Conservation (phyloP, 768 basidiomycete species). For the Kwoniella sp. region DNA sequence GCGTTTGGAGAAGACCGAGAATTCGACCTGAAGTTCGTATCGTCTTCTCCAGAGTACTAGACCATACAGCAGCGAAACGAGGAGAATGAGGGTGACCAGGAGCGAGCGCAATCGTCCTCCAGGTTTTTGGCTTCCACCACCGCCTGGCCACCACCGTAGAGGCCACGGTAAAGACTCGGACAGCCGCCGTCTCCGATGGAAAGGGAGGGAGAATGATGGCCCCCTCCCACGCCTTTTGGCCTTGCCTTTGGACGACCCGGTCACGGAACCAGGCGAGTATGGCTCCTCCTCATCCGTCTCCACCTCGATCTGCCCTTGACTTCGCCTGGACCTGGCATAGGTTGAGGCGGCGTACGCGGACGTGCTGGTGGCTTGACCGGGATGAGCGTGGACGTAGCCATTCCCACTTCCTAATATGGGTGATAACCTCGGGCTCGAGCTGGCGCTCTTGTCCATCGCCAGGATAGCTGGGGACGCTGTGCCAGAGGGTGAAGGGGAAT, state of each 20-base stretch:
- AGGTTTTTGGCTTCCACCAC: slow-evolving; percentile 6
- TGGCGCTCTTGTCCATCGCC: slow-evolving; percentile 1
- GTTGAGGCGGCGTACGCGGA: slow-evolving; percentile 5
- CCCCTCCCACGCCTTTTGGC: slow-evolving; percentile 20
- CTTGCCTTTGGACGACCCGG: neutral
- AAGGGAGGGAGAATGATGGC: slow-evolving; percentile 31
- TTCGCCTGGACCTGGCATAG: slow-evolving; percentile 25
- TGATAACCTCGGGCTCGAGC: neutral
- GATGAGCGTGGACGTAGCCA: slow-evolving; percentile 4
- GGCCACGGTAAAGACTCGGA: slow-evolving; percentile 8
- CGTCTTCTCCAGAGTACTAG: slow-evolving; percentile 53
- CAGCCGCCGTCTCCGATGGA: slow-evolving; percentile 25
- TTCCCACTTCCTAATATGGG: neutral
- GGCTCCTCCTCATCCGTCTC: slow-evolving; percentile 24
- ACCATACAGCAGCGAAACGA: slow-evolving; percentile 15
- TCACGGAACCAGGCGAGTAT: slow-evolving; percentile 1
- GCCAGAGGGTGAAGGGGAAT: too few relatives aligned
- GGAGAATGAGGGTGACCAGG: neutral
- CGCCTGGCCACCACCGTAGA: slow-evolving; percentile 12
- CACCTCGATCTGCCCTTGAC: slow-evolving; percentile 14
- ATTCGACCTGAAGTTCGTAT: slow-evolving; percentile 75
- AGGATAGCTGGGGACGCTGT: slow-evolving; percentile 1
- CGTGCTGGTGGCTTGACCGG: neutral
- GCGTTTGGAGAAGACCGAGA: slow-evolving; percentile 67
- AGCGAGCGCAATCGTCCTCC: neutral